Base-by-base conservation (phyloP, 2,329 filamentous ascomycete species). In the Colletotrichum sp. region DNA sequence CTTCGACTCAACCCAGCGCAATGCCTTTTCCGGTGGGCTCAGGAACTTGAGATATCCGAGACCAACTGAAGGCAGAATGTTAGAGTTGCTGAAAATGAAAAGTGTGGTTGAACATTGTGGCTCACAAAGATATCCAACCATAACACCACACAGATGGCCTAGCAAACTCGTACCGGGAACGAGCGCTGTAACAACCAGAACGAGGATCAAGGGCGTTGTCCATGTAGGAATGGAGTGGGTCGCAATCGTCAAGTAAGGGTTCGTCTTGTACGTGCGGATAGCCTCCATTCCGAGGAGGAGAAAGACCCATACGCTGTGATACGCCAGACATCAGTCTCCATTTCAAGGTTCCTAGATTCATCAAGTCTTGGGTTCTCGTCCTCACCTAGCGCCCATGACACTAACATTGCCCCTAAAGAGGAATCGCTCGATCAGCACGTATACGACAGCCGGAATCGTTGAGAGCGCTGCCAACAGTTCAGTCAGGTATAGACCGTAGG, bases 21-120 rank as follows among this genome's bases (percentile, higher is more conserved):
- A 87, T 33, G 93, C 90, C 89, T 93, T 94, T 84, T 98, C 97
- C 3, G 95, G 96, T 27, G 97, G 97, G 18, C 95, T 94, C 54
- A 98, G 89, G 80, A 97, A 93, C 82, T 95, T 96, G 78, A 98
- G 91, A 81, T 96, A 98, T 62, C 96, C 96, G 72, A 98, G 86
- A 5, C 95, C 96, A 86, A 93, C 94, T 96, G 76, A 12, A 47
- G 57, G 9, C 63, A 33, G 16, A 69, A 8, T 15, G 29, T 59
- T 36, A 59, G 57, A 13, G 57, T 33, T 33, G 16, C 27, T 13
- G n/a, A 33, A 21, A 16, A 24, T 33, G n/a, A 21, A 16, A 58
- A 24, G 27, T 16, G 55, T 57, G 27, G 3, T 29, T 57, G 54
- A 15, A 57, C 21, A 8, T 33, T 29, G 24, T 11, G 3, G 54